phyloP scores from a whole-genome alignment of 805 yeast species.

The Suhomyces emberorum region DNA sequence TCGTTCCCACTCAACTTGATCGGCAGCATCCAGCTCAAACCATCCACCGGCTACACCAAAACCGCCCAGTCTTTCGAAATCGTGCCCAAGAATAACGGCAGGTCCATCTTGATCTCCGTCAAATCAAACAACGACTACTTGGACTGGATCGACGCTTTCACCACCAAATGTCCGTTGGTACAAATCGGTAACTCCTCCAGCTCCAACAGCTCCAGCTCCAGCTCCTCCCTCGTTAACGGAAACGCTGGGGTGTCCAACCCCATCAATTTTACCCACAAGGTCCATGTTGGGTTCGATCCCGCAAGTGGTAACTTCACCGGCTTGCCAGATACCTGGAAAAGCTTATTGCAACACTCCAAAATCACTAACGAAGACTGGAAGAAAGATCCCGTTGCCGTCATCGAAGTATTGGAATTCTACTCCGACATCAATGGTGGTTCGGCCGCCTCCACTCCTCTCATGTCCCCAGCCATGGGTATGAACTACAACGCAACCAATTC shows the following conservation, averaged over 20 bases:
- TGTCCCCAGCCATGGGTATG: constrained; percentile 22
- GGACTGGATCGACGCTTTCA: constrained; percentile 88
- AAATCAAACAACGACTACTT: constrained; percentile 77
- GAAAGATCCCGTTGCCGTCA: constrained; percentile 62
- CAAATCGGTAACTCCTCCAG: constrained; percentile 25
- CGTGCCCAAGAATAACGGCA: constrained; percentile 49
- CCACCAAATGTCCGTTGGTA: constrained; percentile 68
- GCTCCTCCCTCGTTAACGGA: constrained; percentile 13
- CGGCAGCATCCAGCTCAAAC: constrained; percentile 55
- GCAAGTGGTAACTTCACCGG: constrained; percentile 59
- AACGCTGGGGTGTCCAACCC: constrained; percentile 76
- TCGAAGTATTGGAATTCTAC: constrained; percentile 57
- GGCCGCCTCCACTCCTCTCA: constrained; percentile 25
- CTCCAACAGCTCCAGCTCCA: neutral
- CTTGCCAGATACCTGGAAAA: constrained; percentile 57
- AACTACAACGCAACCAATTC: constrained; percentile 23
- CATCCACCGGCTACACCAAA: constrained; percentile 40
- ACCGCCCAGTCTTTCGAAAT: constrained; percentile 70
- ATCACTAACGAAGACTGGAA: constrained; percentile 62
- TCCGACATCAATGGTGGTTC: constrained; percentile 44
- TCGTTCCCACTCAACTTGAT: constrained; percentile 39
- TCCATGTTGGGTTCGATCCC: constrained; percentile 84
- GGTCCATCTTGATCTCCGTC: constrained; percentile 69
- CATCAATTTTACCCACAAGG: constrained; percentile 90
- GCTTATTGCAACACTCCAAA: constrained; percentile 53